Conservation (phyloP, 2,329 filamentous ascomycete genomes). For the Coniochaeta ligniaria region DNA sequence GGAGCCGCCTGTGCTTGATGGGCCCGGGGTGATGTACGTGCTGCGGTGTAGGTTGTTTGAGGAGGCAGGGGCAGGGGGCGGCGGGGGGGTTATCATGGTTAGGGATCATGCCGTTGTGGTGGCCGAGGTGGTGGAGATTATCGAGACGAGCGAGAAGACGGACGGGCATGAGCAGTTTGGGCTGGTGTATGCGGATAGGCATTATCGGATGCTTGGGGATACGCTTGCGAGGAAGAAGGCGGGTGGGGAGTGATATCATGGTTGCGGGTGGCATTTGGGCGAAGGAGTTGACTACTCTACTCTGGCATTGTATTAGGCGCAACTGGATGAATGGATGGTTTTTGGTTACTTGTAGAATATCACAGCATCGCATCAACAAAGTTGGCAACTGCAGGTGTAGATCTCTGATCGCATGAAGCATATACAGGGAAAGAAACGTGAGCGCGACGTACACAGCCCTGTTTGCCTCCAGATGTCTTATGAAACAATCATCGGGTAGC, state of each 20-base stretch:
- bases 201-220: slow-evolving; percentile 45
- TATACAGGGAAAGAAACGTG: too few species aligned
- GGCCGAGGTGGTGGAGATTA: slow-evolving; percentile 41
- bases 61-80: slow-evolving; percentile 25
- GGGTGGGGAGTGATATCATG: background rate
- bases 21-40: slow-evolving; percentile 46
- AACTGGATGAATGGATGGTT: too few species aligned
- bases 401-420: too few species aligned
- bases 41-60: slow-evolving; percentile 33
- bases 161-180: slow-evolving; percentile 28
- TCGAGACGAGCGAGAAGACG: slow-evolving; percentile 19
- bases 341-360: too few species aligned
- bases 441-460: too few species aligned
- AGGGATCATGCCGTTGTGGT: slow-evolving; percentile 46
- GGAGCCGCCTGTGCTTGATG: slow-evolving; percentile 34
- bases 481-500: too few species aligned
- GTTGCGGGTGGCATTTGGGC: background rate
- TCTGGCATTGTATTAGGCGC: background rate
- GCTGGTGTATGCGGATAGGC: slow-evolving; percentile 41
- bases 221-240: background rate
- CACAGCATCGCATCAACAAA: too few species aligned
- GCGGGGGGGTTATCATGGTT: slow-evolving; percentile 35
- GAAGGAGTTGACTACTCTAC: background rate
- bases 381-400: too few species aligned
- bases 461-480: too few species aligned